phyloP scores from a whole-genome alignment of 1,284 basidiomycete species.

The Puccinia polysora region DNA sequence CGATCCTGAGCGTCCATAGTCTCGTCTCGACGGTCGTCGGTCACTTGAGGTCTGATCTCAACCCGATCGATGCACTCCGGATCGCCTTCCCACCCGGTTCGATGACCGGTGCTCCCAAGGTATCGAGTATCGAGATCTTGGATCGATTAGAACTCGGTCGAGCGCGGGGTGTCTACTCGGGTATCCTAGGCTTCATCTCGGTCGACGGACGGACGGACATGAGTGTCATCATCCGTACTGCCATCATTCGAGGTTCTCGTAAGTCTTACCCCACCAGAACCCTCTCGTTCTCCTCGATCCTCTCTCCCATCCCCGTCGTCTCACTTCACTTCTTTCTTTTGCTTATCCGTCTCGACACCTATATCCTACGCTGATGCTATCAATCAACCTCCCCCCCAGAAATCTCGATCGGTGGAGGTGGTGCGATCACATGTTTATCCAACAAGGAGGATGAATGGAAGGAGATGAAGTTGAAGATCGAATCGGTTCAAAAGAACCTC shows the following conservation, averaged over 20 bases:
- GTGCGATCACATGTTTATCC: conserved; percentile 90
- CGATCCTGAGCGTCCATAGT: conserved; percentile 83
- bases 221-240: conserved; percentile 92
- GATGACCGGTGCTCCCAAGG: conserved; percentile 97
- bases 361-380: conserved; percentile 7
- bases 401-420: conserved; percentile 73
- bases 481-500: conserved; percentile 50
- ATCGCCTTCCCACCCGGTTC: conserved; percentile 87
- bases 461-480: conserved; percentile 79
- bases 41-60: conserved; percentile 55
- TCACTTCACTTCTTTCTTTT: not conserved
- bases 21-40: conserved; percentile 91
- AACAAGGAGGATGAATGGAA: conserved; percentile 84
- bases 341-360: conserved; percentile 30
- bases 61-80: conserved; percentile 68
- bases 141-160: conserved; percentile 70
- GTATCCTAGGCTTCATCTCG: conserved; percentile 80
- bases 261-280: not conserved
- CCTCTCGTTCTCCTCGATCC: not conserved
- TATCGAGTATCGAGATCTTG: conserved; percentile 83
- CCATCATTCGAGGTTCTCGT: conserved; percentile 67
- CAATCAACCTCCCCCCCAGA: conserved; percentile 47
- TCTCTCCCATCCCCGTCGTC: not conserved
- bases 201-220: conserved; percentile 84
- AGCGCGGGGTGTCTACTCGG: conserved; percentile 77